Conservation (phyloP, 495 filamentous ascomycete genomes). For the Lophiostoma macrostomum region DNA sequence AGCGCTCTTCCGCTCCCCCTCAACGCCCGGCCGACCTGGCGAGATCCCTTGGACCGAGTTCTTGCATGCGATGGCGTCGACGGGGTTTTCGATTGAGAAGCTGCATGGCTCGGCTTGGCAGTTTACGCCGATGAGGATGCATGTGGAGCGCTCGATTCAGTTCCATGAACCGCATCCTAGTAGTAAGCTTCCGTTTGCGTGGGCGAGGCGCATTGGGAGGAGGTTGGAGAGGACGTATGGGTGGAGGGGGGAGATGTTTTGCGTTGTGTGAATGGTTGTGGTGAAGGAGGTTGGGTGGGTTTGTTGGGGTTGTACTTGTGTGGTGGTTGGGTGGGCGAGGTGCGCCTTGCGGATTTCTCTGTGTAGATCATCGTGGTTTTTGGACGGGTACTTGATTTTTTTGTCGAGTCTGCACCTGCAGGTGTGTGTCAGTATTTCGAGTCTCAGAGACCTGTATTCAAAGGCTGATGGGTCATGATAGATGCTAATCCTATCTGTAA, state of each 20-base stretch:
- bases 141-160: constrained; percentile 49
- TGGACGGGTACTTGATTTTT: too few relatives aligned
- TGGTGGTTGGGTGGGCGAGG: too few relatives aligned
- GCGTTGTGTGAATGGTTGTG: too few relatives aligned
- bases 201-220: constrained; percentile 44
- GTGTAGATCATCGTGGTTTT: too few relatives aligned
- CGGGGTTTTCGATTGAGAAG: constrained; percentile 48
- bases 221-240: constrained; percentile 50
- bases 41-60: constrained; percentile 53
- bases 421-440: too few relatives aligned
- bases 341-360: too few relatives aligned
- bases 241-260: constrained; percentile 45
- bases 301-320: too few relatives aligned
- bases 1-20: constrained; percentile 44
- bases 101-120: constrained; percentile 55
- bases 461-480: too few relatives aligned
- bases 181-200: constrained; percentile 47
- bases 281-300: too few relatives aligned
- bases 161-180: constrained; percentile 54
- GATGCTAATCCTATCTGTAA: too few relatives aligned
- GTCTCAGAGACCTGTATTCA: too few relatives aligned
- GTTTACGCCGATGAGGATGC: constrained; percentile 40
- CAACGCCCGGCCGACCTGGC: constrained; percentile 33
- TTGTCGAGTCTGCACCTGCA: too few relatives aligned
- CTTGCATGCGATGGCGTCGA: constrained; percentile 49